Evolutionary conservation across 768 basidiomycete species (phyloP), one percentile per base, ranked within the genome.

Genomic region (Suillus bovinus): DNA sequence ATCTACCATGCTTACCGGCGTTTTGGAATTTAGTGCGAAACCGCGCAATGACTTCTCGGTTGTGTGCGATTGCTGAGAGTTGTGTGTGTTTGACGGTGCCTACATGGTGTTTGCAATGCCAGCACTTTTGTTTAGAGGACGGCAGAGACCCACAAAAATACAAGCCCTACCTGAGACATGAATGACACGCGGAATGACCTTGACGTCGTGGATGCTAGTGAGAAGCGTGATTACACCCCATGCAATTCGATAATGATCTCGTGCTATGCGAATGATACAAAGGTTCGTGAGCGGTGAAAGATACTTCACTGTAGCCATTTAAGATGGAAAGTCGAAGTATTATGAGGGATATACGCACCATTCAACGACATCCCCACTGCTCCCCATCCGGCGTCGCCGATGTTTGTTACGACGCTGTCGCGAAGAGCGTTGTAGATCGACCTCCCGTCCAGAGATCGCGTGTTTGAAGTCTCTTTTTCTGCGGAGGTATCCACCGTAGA

Each of bases 11-110:
- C 80, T 62, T 50, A 87, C 89, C 80, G 55, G 85, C 77, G 0
- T 77, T 82, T 47, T 84, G 82, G 2, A 84, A 78, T 14, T 76
- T 71, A 4, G 84, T 83, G 56, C 89, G 75, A 68, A 87, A 86
- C 17, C 88, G 80, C 9, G 89, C 91, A 36, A 94, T 80, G 5
- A 90, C 80, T 56, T 85, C 81, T 34, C 89, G 78, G 68, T 94
- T 91, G 66, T 93, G 86, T 36, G 82, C 76, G 44, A 93, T 55
- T 1, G 91, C 89, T n/a, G n/a, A n/a, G n/a, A n/a, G n/a, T n/a
- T n/a, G n/a, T n/a, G n/a, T n/a, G n/a, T n/a, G n/a, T n/a, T 90
- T 93, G 61, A 96, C 90, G 0, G 93, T 96, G 0, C 94, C 94
- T 94, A 63, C 7, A 53, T 39, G 44, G 47, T 33, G 46, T 7